A percentile compares a stretch with the other conserved stretches of the same genome.
Evolutionary conservation across 345 rosid genomes (phyloP).

Genomic region (Populus deltoides): DNA sequence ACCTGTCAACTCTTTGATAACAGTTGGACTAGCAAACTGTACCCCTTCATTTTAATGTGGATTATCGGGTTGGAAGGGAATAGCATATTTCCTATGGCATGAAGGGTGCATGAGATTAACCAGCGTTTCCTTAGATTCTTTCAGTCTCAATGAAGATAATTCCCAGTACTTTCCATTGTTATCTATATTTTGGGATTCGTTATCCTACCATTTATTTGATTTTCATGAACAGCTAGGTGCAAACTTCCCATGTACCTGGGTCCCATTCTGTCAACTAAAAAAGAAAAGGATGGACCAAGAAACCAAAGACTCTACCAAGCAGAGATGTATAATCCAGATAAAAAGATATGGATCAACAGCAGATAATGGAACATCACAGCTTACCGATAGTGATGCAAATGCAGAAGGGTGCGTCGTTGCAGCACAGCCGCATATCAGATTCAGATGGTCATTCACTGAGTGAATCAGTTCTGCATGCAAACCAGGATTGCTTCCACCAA

Average conservation of each 20-base stretch:
- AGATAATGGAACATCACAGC: conserved; percentile 17
- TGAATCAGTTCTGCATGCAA: conserved; percentile 69
- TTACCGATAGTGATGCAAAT: conserved; percentile 76
- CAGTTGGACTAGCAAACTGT: not conserved
- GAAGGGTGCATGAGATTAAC: not conserved
- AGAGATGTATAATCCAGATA: not conserved
- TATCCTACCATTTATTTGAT: not conserved
- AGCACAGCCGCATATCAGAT: conserved; percentile 73
- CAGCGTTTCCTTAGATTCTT: not conserved
- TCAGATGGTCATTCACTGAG: conserved; percentile 71
- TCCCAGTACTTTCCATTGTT: not conserved
- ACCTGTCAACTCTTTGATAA: not conserved
- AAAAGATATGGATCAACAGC: not conserved
- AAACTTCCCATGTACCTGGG: not conserved
- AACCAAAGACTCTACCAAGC: not conserved
- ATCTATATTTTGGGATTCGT: not conserved
- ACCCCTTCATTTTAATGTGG: not conserved
- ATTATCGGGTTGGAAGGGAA: not conserved
- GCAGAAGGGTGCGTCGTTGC: conserved; percentile 62
- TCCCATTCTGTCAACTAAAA: not conserved
- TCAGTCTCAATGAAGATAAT: not conserved
- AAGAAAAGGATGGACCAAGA: not conserved
- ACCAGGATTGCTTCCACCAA: conserved; percentile 95
- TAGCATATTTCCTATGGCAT: not conserved
- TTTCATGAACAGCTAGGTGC: not conserved